phyloP scores from a whole-genome alignment of 352 stramenopile genomes.

The Globisporangium acanthophoron region DNA sequence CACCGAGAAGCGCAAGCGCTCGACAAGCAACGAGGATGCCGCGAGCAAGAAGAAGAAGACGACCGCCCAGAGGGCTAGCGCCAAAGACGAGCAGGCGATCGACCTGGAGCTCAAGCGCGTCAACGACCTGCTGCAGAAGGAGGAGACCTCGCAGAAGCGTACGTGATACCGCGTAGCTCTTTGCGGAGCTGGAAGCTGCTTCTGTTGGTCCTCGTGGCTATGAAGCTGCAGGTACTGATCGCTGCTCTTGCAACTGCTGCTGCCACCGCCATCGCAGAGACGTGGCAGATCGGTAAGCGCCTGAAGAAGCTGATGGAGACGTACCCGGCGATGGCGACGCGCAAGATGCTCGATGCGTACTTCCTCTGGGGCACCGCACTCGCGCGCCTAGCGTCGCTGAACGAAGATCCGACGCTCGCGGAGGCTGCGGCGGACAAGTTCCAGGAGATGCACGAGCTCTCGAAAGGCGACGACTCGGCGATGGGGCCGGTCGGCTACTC shows the following conservation, averaged over 20 bases:
- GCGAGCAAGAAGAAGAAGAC: conserved; percentile 12
- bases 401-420: conserved; percentile 70
- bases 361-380: conserved; percentile 81
- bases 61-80: not conserved
- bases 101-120: conserved; percentile 37
- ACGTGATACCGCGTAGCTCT: not conserved
- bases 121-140: conserved; percentile 56
- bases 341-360: conserved; percentile 64
- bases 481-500: conserved; percentile 74
- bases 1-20: conserved; percentile 15
- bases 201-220: not conserved
- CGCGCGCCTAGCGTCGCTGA: conserved; percentile 62
- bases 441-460: conserved; percentile 59
- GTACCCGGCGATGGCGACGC: conserved; percentile 37
- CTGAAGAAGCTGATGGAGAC: conserved; percentile 74
- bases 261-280: conserved; percentile 32
- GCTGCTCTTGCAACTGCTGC: not conserved
- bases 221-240: not conserved
- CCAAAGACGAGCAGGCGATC: conserved; percentile 11
- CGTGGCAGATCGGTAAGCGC: conserved; percentile 82
- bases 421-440: conserved; percentile 79
- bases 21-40: not conserved
- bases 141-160: conserved; percentile 63
- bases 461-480: conserved; percentile 41
- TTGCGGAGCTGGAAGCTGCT: not conserved